phyloP scores from a whole-genome alignment of 2,329 filamentous ascomycete species.

The Fusarium duplospermum region DNA sequence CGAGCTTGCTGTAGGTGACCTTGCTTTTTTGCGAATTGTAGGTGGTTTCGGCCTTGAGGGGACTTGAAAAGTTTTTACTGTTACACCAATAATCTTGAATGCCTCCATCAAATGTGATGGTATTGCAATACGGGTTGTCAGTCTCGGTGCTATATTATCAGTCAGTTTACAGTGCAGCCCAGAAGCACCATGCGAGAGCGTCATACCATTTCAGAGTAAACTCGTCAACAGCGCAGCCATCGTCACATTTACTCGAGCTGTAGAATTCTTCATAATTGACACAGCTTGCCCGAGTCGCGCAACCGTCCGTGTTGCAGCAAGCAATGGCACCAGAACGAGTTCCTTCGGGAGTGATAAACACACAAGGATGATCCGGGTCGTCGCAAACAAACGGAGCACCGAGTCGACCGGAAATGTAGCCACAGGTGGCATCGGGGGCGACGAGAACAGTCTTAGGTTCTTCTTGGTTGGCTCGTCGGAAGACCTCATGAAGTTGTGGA shows the following conservation, averaged over 20 bases:
- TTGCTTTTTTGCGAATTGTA: constrained; percentile 51
- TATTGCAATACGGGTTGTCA: constrained; percentile 57
- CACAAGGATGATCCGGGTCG: constrained; percentile 49
- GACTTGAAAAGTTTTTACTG: constrained; percentile 46
- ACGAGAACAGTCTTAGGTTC: constrained; percentile 51
- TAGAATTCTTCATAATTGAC: constrained; percentile 52
- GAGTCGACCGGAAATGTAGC: constrained; percentile 57
- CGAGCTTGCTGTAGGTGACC: constrained; percentile 42
- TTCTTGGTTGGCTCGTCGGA: constrained; percentile 46
- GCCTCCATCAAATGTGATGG: constrained; percentile 54
- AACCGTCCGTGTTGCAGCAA: constrained; percentile 54
- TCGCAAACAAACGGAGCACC: constrained; percentile 56
- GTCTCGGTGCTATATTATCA: constrained; percentile 49
- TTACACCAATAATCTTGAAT: constrained; percentile 60
- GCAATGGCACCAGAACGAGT: constrained; percentile 52
- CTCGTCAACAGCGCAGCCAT: constrained; percentile 54
- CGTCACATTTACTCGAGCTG: constrained; percentile 52
- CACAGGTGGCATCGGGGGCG: constrained; percentile 63
- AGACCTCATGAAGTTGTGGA: constrained; percentile 50
- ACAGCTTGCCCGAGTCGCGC: constrained; percentile 52
- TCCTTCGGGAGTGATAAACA: constrained; percentile 51
- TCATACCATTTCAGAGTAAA: constrained; percentile 60
- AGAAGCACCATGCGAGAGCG: constrained; percentile 49
- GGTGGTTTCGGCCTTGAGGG: constrained; percentile 55
- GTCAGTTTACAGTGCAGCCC: neutral